A percentile compares a stretch with the other conserved stretches of the same genome.
These are phyloP conservation scores for Starmerella khaoyaiensis DNA, from an alignment of 805 yeast species.

Conservation along the genomic window DNA sequence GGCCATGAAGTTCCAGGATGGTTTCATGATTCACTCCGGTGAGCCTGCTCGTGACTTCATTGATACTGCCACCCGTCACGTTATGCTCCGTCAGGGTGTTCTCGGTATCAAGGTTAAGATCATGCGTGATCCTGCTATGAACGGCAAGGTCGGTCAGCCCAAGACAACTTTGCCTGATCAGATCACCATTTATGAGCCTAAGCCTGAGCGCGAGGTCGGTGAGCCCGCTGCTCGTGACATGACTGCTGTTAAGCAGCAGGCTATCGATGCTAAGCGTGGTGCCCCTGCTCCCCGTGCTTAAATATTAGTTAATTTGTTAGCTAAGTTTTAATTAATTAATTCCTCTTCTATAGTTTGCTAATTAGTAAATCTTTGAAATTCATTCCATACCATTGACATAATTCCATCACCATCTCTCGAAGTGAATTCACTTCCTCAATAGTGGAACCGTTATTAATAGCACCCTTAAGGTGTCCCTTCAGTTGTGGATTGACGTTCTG, in stretches of 20 bases:
- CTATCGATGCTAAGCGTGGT: constrained; percentile 12
- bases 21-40: constrained; percentile 99
- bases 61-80: constrained; percentile 99
- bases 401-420: constrained; percentile 47
- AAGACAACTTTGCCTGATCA: constrained; percentile 75
- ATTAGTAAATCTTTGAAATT: constrained; percentile 46
- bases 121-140: constrained; percentile 85
- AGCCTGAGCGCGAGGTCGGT: constrained; percentile 51
- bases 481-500: constrained; percentile 89
- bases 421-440: constrained; percentile 47
- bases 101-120: constrained; percentile 99
- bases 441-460: constrained; percentile 63
- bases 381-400: constrained; percentile 64
- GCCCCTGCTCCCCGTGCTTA: constrained; percentile 5
- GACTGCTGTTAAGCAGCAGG: constrained; percentile 4
- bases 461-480: constrained; percentile 83
- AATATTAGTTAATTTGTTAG: constrained; percentile 1
- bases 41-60: constrained; percentile 99
- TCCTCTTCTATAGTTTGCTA: constrained; percentile 35
- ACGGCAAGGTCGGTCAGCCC: constrained; percentile 30
- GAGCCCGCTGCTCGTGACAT: constrained; percentile 69
- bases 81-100: constrained; percentile 99
- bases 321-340: background rate
- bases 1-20: constrained; percentile 99
- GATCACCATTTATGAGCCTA: constrained; percentile 84